Evolutionary conservation across 2,329 filamentous ascomycete species (phyloP), one percentile per base, ranked within the genome.

Genomic region (Hansfordia pulvinata): DNA sequence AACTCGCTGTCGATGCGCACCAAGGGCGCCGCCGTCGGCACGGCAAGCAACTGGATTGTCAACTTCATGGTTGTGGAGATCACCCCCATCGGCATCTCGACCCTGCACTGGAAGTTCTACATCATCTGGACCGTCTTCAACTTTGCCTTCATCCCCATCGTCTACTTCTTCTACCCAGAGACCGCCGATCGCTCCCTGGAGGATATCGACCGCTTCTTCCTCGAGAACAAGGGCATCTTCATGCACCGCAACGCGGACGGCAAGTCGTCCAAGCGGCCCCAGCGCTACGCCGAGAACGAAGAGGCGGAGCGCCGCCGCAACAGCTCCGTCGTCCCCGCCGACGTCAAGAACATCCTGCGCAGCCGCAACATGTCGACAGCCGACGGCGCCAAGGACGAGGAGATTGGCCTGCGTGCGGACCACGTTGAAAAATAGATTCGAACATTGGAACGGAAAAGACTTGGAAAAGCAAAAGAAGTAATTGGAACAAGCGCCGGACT

Each of bases 51-150:
- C 14, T 24, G 23, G 23, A 24, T 24, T n/a, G 16, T 7, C 23
- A 24, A 24, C 13, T 24, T 17, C 23, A 24, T 24, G 23, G 23
- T 24, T 3, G 23, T 16, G 13, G 14, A 24, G 14, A 48, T 56
- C 26, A 56, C 50, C 0, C 49, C 52, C 1, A 41, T 46, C 8
- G 49, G 43, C 4, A 52, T 52, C 26, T 41, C 55, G 11, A 60
- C 57, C 12, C 49, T 69, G 0, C 54, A 55, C 2, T 69, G 60
- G 53, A 55, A 53, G 20, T 69, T 62, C 39, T 69, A 56, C 46
- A 54, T 69, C 18, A 54, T 69, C 27, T 70, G 57, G 51, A 53
- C 58, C 2, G 51, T 60, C 10, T 55, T 64, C 29, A 62, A 60
- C 39, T 50, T 54, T 23, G 35, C 49, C 4, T 64, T 62, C 27